Evolutionary conservation across 1,139 yeast species (phyloP).

Genomic region (Geotrichum reessii): DNA sequence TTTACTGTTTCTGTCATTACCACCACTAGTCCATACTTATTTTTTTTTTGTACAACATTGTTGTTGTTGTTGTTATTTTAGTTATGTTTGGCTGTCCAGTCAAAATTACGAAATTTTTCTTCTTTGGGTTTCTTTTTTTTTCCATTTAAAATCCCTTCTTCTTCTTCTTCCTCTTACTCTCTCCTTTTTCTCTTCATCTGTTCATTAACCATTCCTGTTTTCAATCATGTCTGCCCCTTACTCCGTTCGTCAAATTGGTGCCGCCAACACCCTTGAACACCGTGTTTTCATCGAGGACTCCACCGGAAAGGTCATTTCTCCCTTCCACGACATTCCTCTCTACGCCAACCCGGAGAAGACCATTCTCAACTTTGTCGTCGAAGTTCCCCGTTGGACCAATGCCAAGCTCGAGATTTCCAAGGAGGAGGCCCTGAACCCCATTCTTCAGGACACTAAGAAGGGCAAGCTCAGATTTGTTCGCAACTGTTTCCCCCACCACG

Average conservation of each 20-base stretch:
- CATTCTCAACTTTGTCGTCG: slow-evolving; percentile 80
- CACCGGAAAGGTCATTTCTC: slow-evolving; percentile 63
- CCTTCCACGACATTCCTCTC: slow-evolving; percentile 80
- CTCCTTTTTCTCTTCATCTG: not conserved
- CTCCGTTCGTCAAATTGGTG: slow-evolving; percentile 68
- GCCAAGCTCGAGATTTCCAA: slow-evolving; percentile 82
- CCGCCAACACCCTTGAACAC: slow-evolving; percentile 87
- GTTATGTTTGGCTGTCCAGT: not conserved
- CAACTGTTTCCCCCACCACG: slow-evolving; percentile 86
- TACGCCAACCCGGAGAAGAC: slow-evolving; percentile 57
- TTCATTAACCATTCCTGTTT: not conserved
- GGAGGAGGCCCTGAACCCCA: slow-evolving; percentile 65
- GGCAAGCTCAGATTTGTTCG: slow-evolving; percentile 78
- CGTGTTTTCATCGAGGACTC: slow-evolving; percentile 63
- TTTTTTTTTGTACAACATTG: not conserved
- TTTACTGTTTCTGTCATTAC: not conserved
- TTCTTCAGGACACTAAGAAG: slow-evolving; percentile 79
- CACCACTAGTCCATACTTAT: not conserved
- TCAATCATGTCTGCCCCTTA: slow-evolving; percentile 28
- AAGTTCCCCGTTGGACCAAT: slow-evolving; percentile 87
- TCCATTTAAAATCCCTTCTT: not conserved
- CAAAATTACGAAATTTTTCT: not conserved
- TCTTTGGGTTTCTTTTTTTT: not conserved
- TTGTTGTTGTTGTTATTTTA: not conserved
- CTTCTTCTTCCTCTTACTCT: not conserved